A percentile compares a stretch with the other conserved stretches of the same genome.
Conservation (phyloP, 768 basidiomycete species). For the Mycena olivaceomarginata region DNA sequence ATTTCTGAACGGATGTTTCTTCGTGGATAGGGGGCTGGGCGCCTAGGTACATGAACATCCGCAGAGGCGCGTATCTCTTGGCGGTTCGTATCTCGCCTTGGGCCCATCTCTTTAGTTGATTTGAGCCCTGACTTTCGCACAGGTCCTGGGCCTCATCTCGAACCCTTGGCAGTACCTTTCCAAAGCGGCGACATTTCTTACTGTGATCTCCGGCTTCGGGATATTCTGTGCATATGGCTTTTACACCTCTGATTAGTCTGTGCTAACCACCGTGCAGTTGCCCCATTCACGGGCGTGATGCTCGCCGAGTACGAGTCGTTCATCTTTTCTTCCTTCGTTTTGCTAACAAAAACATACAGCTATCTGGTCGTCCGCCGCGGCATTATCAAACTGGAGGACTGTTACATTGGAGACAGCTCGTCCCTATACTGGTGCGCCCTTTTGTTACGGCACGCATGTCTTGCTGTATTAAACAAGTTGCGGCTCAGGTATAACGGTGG, state of each 20-base stretch:
- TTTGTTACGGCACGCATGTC: conserved; percentile 24
- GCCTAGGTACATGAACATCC: conserved; percentile 28
- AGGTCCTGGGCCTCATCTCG: conserved; percentile 29
- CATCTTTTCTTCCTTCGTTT: conserved; percentile 28
- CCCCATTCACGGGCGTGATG: conserved; percentile 29
- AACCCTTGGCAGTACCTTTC: conserved; percentile 32
- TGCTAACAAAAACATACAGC: conserved; percentile 17
- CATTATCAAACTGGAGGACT: conserved; percentile 30
- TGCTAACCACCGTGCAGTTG: conserved; percentile 24
- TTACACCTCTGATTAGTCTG: conserved; percentile 21
- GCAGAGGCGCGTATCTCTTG: conserved; percentile 21
- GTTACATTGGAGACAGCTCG: conserved; percentile 31
- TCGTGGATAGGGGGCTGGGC: conserved; percentile 29
- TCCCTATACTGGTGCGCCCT: conserved; percentile 28
- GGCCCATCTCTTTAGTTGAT: conserved; percentile 36
- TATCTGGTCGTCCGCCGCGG: conserved; percentile 33
- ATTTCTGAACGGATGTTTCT: conserved; percentile 34
- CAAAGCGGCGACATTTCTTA: conserved; percentile 26
- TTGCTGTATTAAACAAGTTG: conserved; percentile 21
- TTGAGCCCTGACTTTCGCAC: conserved; percentile 37
- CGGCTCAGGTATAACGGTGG: conserved; percentile 28
- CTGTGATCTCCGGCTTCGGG: conserved; percentile 31
- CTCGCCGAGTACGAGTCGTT: conserved; percentile 27
- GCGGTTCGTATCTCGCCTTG: conserved; percentile 33
- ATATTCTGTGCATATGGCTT: conserved; percentile 29